A percentile compares a stretch with the other conserved stretches of the same genome.
Evolutionary conservation across 1,139 yeast species (phyloP).

Genomic region (Taphrina betulina): DNA sequence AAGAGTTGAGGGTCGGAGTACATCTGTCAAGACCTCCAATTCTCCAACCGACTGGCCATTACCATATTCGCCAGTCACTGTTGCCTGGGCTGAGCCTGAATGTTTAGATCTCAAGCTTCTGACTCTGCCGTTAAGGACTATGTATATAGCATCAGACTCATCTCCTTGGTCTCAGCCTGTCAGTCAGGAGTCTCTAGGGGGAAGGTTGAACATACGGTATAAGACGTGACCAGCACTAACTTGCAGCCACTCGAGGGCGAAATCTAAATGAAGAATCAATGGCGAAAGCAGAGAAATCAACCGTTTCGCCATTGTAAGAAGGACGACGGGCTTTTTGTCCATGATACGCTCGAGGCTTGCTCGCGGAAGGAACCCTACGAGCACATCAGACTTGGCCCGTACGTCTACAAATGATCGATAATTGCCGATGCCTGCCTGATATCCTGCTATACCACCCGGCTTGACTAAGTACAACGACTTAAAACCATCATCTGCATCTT

Average conservation of each 20-base stretch:
- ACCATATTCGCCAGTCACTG: conserved; percentile 73
- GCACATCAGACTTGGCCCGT: conserved; percentile 56
- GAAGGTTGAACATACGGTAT: conserved; percentile 44
- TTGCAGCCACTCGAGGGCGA: conserved; percentile 94
- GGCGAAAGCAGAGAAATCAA: conserved; percentile 65
- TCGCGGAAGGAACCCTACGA: conserved; percentile 71
- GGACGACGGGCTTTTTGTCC: conserved; percentile 74
- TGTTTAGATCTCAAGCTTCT: conserved; percentile 53
- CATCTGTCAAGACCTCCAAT: conserved; percentile 86
- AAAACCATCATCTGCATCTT: conserved; percentile 37
- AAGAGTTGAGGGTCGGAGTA: conserved; percentile 67
- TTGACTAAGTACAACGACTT: conserved; percentile 55
- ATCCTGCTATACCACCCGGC: conserved; percentile 86
- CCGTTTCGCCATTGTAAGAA: conserved; percentile 72
- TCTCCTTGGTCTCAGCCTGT: conserved; percentile 63
- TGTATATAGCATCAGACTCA: conserved; percentile 86
- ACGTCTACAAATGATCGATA: conserved; percentile 74
- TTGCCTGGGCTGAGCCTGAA: conserved; percentile 42
- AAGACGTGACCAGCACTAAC: conserved; percentile 78
- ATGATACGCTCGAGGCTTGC: conserved; percentile 61
- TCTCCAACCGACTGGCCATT: conserved; percentile 96
- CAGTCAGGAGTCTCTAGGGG: background rate
- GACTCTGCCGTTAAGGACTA: conserved; percentile 85
- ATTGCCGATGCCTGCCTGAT: conserved; percentile 75
- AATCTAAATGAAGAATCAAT: conserved; percentile 72